phyloP scores from a whole-genome alignment of 2,329 filamentous ascomycete genomes.

The Fusarium cicatricum region DNA sequence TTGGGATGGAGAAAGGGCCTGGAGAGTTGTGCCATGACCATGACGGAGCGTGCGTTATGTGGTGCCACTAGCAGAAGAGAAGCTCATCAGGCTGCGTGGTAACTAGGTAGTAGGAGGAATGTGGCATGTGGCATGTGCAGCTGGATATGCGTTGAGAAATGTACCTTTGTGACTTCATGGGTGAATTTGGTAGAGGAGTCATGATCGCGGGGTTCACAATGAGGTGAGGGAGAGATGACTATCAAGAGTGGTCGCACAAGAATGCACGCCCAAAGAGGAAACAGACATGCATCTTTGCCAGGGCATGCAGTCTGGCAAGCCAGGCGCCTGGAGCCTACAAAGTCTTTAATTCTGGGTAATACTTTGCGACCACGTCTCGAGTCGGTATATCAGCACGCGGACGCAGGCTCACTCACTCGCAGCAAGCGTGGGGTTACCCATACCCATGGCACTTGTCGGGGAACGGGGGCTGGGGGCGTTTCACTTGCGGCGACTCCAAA shows the following conservation, averaged over 20 bases:
- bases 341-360: not conserved
- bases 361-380: conserved; percentile 25
- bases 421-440: conserved; percentile 32
- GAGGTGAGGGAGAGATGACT: not conserved
- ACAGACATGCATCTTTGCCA: conserved; percentile 8
- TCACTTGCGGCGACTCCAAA: conserved; percentile 28
- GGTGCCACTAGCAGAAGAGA: conserved; percentile 32
- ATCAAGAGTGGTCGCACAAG: not conserved
- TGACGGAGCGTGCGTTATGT: conserved; percentile 23
- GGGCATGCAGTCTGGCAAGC: conserved; percentile 10
- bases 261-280: conserved; percentile 15
- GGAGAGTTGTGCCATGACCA: conserved; percentile 13
- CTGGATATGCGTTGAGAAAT: not conserved
- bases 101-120: conserved; percentile 10
- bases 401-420: conserved; percentile 16
- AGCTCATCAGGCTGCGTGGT: conserved; percentile 20
- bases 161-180: too few species aligned
- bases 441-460: conserved; percentile 18
- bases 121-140: conserved; percentile 18
- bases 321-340: conserved; percentile 3
- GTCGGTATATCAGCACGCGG: conserved; percentile 38
- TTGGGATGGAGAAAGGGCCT: conserved; percentile 18
- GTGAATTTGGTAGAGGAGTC: conserved; percentile 2
- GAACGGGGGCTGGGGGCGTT: conserved; percentile 20
- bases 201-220: not conserved